These are phyloP conservation scores for Trichoderma citrinoviride DNA, from an alignment of 2,329 filamentous ascomycete genomes.

Conservation along the genomic window DNA sequence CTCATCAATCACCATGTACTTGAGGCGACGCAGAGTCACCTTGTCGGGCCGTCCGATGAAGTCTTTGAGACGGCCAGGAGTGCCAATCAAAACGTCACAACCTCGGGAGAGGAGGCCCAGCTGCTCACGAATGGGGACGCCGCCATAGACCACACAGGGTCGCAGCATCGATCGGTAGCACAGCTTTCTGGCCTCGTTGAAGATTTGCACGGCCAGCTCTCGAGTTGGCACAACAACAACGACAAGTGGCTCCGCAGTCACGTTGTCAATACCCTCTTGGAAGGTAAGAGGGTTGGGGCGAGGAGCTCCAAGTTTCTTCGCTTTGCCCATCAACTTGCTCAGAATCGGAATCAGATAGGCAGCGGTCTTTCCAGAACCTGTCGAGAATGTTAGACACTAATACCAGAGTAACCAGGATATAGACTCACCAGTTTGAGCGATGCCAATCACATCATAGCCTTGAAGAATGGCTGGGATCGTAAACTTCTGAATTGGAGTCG, in stretches of 20 bases:
- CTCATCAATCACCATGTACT: constrained; percentile 84
- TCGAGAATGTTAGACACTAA: neutral
- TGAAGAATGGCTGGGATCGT: constrained; percentile 74
- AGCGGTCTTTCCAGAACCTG: constrained; percentile 94
- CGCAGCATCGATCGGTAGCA: constrained; percentile 95
- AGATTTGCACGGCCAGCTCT: constrained; percentile 91
- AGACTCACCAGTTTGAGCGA: constrained; percentile 80
- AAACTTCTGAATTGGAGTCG: constrained; percentile 87
- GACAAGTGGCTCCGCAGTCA: constrained; percentile 82
- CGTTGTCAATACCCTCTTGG: constrained; percentile 45
- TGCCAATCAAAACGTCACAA: constrained; percentile 85
- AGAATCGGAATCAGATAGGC: constrained; percentile 88
- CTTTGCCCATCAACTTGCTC: constrained; percentile 93
- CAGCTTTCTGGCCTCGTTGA: constrained; percentile 87
- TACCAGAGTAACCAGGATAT: neutral
- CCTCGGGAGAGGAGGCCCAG: constrained; percentile 72
- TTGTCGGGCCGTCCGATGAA: constrained; percentile 71
- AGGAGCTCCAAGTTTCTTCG: constrained; percentile 76
- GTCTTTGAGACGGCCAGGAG: constrained; percentile 81
- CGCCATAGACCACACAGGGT: constrained; percentile 86
- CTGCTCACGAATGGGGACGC: constrained; percentile 69
- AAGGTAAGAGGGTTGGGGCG: constrained; percentile 65
- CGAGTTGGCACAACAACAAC: constrained; percentile 83
- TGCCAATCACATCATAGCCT: constrained; percentile 79
- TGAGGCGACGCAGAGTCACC: constrained; percentile 71